Conservation (phyloP, 148 eudicot species). For the Amaranthus cruentus region DNA sequence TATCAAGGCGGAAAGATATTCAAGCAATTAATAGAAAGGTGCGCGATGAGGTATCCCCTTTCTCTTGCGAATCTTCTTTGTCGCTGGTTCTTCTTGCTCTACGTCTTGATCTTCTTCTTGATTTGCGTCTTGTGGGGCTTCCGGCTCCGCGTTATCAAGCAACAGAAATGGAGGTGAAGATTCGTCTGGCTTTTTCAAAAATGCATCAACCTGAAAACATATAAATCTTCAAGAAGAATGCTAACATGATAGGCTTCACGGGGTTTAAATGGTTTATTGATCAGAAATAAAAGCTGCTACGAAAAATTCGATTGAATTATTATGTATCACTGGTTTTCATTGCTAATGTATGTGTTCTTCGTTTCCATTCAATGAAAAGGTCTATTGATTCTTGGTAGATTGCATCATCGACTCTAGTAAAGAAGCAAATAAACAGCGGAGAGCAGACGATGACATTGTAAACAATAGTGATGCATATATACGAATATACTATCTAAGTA, state of each 20-base stretch:
- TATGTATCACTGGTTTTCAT: no score
- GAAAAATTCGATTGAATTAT: no score
- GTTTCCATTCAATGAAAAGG: no score
- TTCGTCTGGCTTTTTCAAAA: constrained; percentile 17
- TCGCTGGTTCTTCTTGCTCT: not conserved
- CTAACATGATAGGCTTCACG: not conserved
- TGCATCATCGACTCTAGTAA: no score
- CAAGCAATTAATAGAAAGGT: constrained; percentile 17
- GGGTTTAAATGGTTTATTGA: not conserved
- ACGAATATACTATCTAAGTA: no score
- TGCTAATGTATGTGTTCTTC: no score
- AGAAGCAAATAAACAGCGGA: no score
- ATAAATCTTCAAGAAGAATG: not conserved
- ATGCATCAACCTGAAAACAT: constrained; percentile 37
- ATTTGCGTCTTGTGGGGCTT: not conserved
- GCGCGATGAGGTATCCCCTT: constrained; percentile 49
- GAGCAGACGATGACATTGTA: no score
- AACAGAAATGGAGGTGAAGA: constrained; percentile 28
- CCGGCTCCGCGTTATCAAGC: constrained; percentile 8
- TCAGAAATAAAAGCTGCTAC: not conserved
- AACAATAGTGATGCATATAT: no score
- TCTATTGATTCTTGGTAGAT: no score
- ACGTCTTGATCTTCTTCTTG: not conserved
- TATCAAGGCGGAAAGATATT: not conserved
- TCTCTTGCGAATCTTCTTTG: constrained; percentile 26